phyloP scores from a whole-genome alignment of 2,329 filamentous ascomycete species.

The Tolypocladium tropicale region DNA sequence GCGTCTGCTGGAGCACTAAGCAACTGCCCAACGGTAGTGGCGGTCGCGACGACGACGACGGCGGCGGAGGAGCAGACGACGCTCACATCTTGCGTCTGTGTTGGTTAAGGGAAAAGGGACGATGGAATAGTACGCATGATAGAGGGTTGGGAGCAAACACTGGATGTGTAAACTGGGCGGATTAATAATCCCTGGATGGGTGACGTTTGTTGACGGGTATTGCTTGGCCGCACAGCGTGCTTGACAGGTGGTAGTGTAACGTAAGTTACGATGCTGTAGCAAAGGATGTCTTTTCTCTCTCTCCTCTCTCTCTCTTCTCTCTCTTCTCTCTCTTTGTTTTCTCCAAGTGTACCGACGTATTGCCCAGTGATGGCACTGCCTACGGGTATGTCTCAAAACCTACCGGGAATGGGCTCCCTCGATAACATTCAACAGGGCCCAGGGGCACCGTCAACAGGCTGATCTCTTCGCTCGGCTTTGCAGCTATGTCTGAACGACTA shows the following conservation, averaged over 20 bases:
- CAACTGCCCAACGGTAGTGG: too few relatives aligned
- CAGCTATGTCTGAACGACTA: neutral
- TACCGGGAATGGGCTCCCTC: too few relatives aligned
- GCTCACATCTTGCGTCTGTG: neutral
- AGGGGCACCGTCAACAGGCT: too few relatives aligned
- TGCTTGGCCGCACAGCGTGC: neutral
- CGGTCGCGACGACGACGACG: neutral
- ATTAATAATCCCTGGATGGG: neutral
- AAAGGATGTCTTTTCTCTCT: neutral
- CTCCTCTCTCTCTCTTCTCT: too few relatives aligned
- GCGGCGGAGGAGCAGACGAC: neutral
- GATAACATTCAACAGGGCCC: too few relatives aligned
- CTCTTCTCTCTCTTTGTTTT: too few relatives aligned
- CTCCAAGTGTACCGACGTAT: too few relatives aligned
- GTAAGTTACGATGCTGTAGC: neutral
- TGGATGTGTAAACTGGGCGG: neutral
- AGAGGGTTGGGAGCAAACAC: neutral
- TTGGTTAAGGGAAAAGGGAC: neutral
- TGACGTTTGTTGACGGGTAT: neutral
- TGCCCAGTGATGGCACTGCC: too few relatives aligned
- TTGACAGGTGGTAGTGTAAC: neutral
- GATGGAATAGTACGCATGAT: neutral
- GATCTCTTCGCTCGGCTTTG: neutral
- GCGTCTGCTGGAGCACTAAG: constrained; percentile 57
- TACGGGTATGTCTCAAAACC: too few relatives aligned